Evolutionary conservation across 192 early-diverging fungal species (phyloP), one percentile per base, ranked within the genome.

Genomic region (Fimicolochytrium jonesii): DNA sequence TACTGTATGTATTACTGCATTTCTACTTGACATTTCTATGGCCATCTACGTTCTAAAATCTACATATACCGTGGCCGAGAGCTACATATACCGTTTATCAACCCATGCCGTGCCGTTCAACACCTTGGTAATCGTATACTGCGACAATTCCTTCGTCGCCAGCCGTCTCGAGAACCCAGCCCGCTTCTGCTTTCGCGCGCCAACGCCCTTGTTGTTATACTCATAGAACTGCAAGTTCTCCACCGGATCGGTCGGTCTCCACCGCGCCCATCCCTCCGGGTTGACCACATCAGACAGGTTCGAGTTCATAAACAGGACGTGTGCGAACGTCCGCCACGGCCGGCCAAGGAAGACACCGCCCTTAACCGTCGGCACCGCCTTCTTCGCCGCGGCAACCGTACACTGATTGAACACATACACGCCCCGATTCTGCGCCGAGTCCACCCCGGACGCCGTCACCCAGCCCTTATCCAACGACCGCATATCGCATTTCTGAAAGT

Each of bases 301-400:
- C 15, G 9, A 55, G 39, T 59, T 48, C 57, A 59, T 59, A 43
- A 48, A 51, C 7, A 52, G 13, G n/a, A 59, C 57, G 44, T n/a
- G 43, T 5, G 57, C 57, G 39, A 25, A 59, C 6, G 42, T 6
- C 5, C 57, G 35, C 57, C 57, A 59, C 6, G 57, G 57, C 9
- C 57, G 57, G n/a, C 57, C 57, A 5, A 59, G 39, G 57, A 15
- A 55, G 11, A n/a, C n/a, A n/a, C n/a, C n/a, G n/a, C n/a, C n/a
- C n/a, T n/a, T n/a, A n/a, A n/a, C n/a, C n/a, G n/a, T 35, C 9
- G 54, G 33, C 10, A 11, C 42, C 5, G 57, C 44, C 18, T 5
- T 17, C 22, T 11, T 6, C 4, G 57, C 31, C 11, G 43, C 44
- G 10, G 9, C 7, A 23, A 59, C 23, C 6, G 57, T 52, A 29